These are phyloP conservation scores for Theobroma cacao DNA, from an alignment of 345 rosid species.

Conservation along the genomic window DNA sequence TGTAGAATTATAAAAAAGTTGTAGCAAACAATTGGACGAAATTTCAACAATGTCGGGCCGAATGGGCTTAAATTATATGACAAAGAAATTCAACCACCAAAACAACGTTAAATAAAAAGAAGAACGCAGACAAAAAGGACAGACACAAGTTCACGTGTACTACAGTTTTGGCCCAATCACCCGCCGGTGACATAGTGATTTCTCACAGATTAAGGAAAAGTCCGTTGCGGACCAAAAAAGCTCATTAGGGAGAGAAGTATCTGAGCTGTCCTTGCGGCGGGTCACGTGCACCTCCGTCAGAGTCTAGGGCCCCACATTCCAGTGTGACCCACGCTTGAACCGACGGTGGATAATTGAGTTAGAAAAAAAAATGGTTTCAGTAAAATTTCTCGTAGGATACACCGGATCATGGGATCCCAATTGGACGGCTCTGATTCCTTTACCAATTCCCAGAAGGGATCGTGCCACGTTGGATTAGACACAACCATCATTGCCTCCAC, in stretches of 20 bases:
- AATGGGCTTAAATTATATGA: neutral
- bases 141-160: neutral
- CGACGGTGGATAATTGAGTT: slow-evolving; percentile 20
- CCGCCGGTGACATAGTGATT: neutral
- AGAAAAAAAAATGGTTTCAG: neutral
- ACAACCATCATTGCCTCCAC: slow-evolving; percentile 15
- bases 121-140: neutral
- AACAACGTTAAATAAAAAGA: neutral
- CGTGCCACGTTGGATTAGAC: slow-evolving; percentile 18
- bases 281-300: slow-evolving; percentile 30
- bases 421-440: slow-evolving; percentile 16
- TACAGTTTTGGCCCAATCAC: neutral
- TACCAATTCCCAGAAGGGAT: slow-evolving; percentile 10
- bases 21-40: neutral
- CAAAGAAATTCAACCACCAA: neutral
- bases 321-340: neutral
- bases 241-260: neutral
- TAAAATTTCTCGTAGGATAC: neutral
- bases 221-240: neutral
- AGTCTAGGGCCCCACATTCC: neutral
- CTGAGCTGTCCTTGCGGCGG: slow-evolving; percentile 28
- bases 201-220: neutral
- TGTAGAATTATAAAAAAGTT: neutral
- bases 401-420: neutral
- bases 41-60: neutral